Conservation (phyloP, 495 filamentous ascomycete species). For the Penicillium silybi region DNA sequence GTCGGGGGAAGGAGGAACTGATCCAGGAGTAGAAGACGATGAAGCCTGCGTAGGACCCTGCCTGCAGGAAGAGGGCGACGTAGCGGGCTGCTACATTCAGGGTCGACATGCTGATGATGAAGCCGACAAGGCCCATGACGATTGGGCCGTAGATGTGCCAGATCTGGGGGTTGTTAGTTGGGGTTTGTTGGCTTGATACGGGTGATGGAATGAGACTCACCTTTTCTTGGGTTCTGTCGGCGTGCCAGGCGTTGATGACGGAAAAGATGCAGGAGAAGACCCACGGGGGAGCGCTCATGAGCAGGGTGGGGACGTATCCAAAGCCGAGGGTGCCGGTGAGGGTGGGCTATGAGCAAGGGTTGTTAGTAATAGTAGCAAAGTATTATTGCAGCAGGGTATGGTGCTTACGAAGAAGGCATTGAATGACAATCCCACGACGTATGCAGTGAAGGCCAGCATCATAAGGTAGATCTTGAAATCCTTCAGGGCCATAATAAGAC, state of each 20-base stretch:
- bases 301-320: constrained; percentile 60
- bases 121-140: constrained; percentile 62
- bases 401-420: constrained; percentile 35
- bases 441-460: constrained; percentile 42
- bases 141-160: constrained; percentile 70
- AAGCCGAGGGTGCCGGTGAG: constrained; percentile 73
- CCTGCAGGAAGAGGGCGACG: constrained; percentile 78
- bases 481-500: constrained; percentile 61
- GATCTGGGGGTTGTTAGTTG: constrained; percentile 40
- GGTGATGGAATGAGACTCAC: constrained; percentile 45
- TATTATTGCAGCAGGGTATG: neutral
- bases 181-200: neutral
- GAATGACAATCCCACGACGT: constrained; percentile 32
- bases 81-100: constrained; percentile 63
- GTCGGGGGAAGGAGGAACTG: constrained; percentile 70
- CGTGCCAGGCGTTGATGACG: constrained; percentile 69
- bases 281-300: constrained; percentile 75
- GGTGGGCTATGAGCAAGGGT: constrained; percentile 67
- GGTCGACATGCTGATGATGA: constrained; percentile 70
- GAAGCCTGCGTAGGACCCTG: constrained; percentile 52
- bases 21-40: constrained; percentile 78
- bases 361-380: constrained; percentile 49
- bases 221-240: constrained; percentile 71
- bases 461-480: constrained; percentile 72
- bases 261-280: constrained; percentile 67